Evolutionary conservation across 805 yeast species (phyloP).

Genomic region (Metschnikowia drakensbergensis): DNA sequence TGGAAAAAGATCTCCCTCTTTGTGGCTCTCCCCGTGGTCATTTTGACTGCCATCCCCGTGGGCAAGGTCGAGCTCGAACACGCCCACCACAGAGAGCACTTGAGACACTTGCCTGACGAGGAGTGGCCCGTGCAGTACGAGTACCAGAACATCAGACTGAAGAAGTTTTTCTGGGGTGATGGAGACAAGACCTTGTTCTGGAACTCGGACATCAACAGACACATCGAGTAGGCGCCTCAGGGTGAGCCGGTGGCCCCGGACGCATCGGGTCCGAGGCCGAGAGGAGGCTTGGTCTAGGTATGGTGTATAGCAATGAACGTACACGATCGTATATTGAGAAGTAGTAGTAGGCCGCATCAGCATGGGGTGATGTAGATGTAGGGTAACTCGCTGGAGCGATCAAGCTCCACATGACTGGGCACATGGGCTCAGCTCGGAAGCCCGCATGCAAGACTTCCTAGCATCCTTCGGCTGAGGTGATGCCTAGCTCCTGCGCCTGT

Average conservation of each 20-base stretch:
- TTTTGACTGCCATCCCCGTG: slow-evolving; percentile 74
- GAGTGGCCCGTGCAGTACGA: slow-evolving; percentile 92
- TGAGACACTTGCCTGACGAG: slow-evolving; percentile 70
- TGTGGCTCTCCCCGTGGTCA: slow-evolving; percentile 80
- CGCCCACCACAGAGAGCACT: slow-evolving; percentile 82
- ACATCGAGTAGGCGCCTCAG: slow-evolving; percentile 39
- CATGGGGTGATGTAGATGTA: no score
- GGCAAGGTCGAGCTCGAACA: slow-evolving; percentile 81
- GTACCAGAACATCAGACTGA: slow-evolving; percentile 84
- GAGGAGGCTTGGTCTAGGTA: no score
- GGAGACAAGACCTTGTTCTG: slow-evolving; percentile 97
- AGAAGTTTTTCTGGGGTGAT: slow-evolving; percentile 97
- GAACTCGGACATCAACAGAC: slow-evolving; percentile 91
- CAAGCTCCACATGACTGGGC: no score
- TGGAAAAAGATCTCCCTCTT: slow-evolving; percentile 85
- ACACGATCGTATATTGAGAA: not conserved
- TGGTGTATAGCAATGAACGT: slow-evolving; percentile 1
- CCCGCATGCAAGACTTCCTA: no score
- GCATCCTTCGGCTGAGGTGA: no score
- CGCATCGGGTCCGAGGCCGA: no score
- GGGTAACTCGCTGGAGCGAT: no score
- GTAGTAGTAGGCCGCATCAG: not conserved
- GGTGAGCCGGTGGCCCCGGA: no score
- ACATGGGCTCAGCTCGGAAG: no score
- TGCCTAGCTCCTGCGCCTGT: no score